Conservation (phyloP, 2,329 filamentous ascomycete genomes). For the Diaporthe helianthi region DNA sequence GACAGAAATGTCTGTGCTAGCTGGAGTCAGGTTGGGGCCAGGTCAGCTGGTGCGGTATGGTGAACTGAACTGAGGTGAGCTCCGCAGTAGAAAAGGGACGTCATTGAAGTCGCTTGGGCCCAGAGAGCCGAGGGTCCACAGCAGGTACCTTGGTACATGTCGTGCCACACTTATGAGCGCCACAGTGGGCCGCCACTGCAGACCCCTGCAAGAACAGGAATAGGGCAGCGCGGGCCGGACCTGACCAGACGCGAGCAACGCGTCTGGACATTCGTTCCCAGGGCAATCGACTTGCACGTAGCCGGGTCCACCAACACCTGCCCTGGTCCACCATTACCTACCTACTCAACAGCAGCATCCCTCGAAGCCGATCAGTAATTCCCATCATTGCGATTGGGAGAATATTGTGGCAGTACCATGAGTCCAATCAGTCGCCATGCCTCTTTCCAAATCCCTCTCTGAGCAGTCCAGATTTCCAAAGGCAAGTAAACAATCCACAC, state of each 20-base stretch:
- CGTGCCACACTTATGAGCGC: constrained; percentile 23
- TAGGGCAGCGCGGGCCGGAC: not conserved
- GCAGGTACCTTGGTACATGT: constrained; percentile 1
- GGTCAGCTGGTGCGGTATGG: not conserved
- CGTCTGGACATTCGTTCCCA: constrained; percentile 16
- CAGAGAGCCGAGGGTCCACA: not conserved
- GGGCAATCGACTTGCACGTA: constrained; percentile 24
- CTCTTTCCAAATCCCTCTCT: constrained; percentile 50
- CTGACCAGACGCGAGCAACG: constrained; percentile 18
- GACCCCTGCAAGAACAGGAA: constrained; percentile 16
- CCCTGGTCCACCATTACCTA: not conserved
- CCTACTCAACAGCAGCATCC: not conserved
- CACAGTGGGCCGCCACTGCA: not conserved
- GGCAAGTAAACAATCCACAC: constrained; percentile 36
- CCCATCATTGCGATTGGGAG: constrained; percentile 2
- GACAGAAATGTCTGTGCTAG: not conserved
- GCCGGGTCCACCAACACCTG: not conserved
- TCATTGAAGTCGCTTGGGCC: constrained; percentile 25
- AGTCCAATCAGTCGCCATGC: constrained; percentile 41
- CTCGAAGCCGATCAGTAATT: not conserved
- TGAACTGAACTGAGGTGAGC: not conserved
- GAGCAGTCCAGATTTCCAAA: constrained; percentile 46
- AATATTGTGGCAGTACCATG: constrained; percentile 35
- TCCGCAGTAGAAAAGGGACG: constrained; percentile 5
- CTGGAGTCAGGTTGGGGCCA: not conserved